Conservation (phyloP, 257 asterid species). For the Lavandula angustifolia region DNA sequence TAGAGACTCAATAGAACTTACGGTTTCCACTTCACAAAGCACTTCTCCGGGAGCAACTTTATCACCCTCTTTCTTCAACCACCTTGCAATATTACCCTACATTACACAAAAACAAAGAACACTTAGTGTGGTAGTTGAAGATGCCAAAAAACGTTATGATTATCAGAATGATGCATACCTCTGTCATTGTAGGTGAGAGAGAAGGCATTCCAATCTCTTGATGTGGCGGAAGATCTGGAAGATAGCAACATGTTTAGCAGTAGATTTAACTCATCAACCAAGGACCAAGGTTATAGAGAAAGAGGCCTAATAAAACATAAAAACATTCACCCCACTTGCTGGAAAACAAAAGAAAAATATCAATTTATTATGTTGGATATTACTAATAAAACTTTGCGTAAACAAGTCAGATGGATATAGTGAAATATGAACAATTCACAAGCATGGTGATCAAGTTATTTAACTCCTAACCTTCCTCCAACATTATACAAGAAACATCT, state of each 20-base stretch:
- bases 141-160: conserved; percentile 22
- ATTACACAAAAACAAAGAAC: conserved; percentile 29
- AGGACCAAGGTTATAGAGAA: conserved; percentile 14
- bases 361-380: neutral
- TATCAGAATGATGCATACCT: conserved; percentile 50
- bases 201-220: conserved; percentile 99
- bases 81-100: conserved; percentile 95
- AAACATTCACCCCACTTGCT: conserved; percentile 17
- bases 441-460: conserved; percentile 3
- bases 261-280: conserved; percentile 17
- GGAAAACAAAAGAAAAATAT: conserved; percentile 11
- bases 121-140: conserved; percentile 23
- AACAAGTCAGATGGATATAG: conserved; percentile 7
- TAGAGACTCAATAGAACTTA: conserved; percentile 38
- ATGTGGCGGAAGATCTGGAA: conserved; percentile 92
- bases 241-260: conserved; percentile 28
- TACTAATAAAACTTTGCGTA: conserved; percentile 1
- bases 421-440: conserved; percentile 13
- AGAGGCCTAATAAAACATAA: conserved; percentile 2
- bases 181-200: conserved; percentile 98
- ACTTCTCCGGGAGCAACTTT: conserved; percentile 94
- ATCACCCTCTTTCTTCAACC: conserved; percentile 99
- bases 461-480: conserved; percentile 15
- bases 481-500: conserved; percentile 21
- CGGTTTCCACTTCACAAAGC: conserved; percentile 99